Conservation (phyloP, 371 early-diverging fungal genomes). For the Apophysomyces sp. region DNA sequence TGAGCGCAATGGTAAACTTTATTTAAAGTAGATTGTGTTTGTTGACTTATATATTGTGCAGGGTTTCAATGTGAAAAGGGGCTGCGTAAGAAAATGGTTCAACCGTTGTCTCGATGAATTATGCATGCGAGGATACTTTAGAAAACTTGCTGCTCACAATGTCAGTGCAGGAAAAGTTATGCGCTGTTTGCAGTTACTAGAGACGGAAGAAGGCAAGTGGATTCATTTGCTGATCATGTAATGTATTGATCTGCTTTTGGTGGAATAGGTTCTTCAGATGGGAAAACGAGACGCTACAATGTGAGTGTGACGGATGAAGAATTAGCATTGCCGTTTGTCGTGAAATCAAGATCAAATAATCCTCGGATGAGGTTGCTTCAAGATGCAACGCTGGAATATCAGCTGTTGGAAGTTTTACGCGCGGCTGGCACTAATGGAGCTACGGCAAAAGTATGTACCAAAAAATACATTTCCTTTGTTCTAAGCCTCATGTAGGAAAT, state of each 20-base stretch:
- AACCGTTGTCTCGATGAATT: constrained; percentile 28
- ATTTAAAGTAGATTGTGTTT: not conserved
- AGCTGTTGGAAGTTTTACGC: constrained; percentile 13
- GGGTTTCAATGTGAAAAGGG: constrained; percentile 29
- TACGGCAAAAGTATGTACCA: constrained; percentile 27
- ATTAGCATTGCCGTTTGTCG: not conserved
- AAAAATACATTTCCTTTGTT: not conserved
- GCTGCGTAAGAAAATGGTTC: constrained; percentile 28
- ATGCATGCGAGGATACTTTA: constrained; percentile 14
- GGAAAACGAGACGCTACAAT: too few species aligned
- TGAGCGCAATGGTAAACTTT: constrained; percentile 33
- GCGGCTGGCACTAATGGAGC: constrained; percentile 18
- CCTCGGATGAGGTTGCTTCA: not conserved
- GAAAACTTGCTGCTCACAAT: constrained; percentile 10
- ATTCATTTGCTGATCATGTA: not conserved
- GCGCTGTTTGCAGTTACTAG: constrained; percentile 24
- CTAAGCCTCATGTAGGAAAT: constrained; percentile 10
- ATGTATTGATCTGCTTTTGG: too few species aligned
- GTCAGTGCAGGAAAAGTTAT: constrained; percentile 3
- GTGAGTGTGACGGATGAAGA: constrained; percentile 3
- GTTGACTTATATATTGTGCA: constrained; percentile 3
- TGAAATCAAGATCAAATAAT: not conserved
- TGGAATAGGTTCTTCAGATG: too few species aligned
- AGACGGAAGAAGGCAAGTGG: constrained; percentile 10
- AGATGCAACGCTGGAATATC: constrained; percentile 8